Evolutionary conservation across 768 basidiomycete genomes (phyloP), one percentile per base, ranked within the genome.

Genomic region (Rhodotorula taiwanensis): DNA sequence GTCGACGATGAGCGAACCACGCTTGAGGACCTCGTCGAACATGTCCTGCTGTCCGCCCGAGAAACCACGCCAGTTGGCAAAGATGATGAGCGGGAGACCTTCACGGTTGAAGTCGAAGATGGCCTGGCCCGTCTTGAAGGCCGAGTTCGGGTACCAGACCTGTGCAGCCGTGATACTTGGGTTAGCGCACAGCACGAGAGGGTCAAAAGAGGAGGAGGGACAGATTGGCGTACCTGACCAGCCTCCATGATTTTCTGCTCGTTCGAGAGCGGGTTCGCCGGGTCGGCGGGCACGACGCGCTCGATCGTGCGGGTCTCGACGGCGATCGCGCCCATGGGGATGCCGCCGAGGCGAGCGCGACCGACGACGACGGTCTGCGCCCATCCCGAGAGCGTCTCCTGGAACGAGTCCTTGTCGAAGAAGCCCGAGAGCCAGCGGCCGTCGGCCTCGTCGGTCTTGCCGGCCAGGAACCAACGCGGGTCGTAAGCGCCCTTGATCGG

Each of bases 61-160:
- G 85, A 99, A 99, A 30, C 95, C 95, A 80, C 95, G 88, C 92
- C 95, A 98, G 80, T 99, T 99, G 58, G 95, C 95, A 74, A 99
- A 97, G 76, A 99, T 93, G 76, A 98, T 93, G 63, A 99, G 81
- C 7, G 95, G 95, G 20, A 99, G 80, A 28, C 89, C 90, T 77
- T 99, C 95, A 47, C 95, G 86, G 78, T 94, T 88, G 80, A 98
- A 89, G 78, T 99, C 95, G 77, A 92, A 92, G 79, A 98, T 98
- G 21, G 95, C 94, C 73, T 98, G 95, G 13, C 93, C 95, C 13
- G 95, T 99, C 82, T 99, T 99, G 81, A 95, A 93, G 10, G 95
- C 93, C 9, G 91, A 94, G 77, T 99, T 98, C 41, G 95, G 95
- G 76, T 97, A 98, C 95, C 95, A 99, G 30, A 98, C 95, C 54